These are phyloP conservation scores for Flaveria linearis DNA, from an alignment of 129 eudicot species.

Conservation along the genomic window DNA sequence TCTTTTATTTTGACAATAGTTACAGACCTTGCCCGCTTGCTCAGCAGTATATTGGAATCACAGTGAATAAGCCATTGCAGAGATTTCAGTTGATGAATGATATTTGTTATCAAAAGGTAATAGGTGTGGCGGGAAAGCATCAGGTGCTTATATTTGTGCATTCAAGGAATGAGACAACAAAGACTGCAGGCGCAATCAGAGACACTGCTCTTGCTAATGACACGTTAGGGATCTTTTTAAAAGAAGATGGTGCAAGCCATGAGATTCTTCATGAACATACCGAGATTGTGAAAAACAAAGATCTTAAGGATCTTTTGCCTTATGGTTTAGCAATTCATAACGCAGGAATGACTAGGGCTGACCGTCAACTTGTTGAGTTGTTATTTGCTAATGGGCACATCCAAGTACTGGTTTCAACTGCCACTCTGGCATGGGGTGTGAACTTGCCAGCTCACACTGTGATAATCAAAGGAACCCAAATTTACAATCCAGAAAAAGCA, in stretches of 20 bases:
- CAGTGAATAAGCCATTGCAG: slow-evolving; percentile 85
- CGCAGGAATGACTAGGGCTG: slow-evolving; percentile 88
- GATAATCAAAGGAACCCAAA: slow-evolving; percentile 91
- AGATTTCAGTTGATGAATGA: slow-evolving; percentile 94
- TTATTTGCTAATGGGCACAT: slow-evolving; percentile 78
- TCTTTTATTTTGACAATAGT: slow-evolving; percentile 84
- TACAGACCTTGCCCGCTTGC: slow-evolving; percentile 93
- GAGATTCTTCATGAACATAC: slow-evolving; percentile 75
- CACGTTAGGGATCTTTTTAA: slow-evolving; percentile 67
- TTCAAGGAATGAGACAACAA: slow-evolving; percentile 88
- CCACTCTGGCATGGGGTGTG: slow-evolving; percentile 98
- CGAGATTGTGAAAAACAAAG: slow-evolving; percentile 75
- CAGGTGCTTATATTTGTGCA: slow-evolving; percentile 91
- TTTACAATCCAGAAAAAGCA: slow-evolving; percentile 89
- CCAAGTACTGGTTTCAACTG: slow-evolving; percentile 93
- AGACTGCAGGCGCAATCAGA: slow-evolving; percentile 87
- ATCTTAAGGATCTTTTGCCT: slow-evolving; percentile 79
- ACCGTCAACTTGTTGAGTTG: slow-evolving; percentile 77
- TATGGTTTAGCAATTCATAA: slow-evolving; percentile 92
- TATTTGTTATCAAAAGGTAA: slow-evolving; percentile 83
- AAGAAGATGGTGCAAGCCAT: slow-evolving; percentile 84
- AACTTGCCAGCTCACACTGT: slow-evolving; percentile 91
- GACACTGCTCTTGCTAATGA: slow-evolving; percentile 87
- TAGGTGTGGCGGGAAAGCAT: slow-evolving; percentile 72
- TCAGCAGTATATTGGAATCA: slow-evolving; percentile 89